A percentile compares a stretch with the other conserved stretches of the same genome.
Conservation (phyloP, 2,329 filamentous ascomycete species). For the Cordyceps militaris region DNA sequence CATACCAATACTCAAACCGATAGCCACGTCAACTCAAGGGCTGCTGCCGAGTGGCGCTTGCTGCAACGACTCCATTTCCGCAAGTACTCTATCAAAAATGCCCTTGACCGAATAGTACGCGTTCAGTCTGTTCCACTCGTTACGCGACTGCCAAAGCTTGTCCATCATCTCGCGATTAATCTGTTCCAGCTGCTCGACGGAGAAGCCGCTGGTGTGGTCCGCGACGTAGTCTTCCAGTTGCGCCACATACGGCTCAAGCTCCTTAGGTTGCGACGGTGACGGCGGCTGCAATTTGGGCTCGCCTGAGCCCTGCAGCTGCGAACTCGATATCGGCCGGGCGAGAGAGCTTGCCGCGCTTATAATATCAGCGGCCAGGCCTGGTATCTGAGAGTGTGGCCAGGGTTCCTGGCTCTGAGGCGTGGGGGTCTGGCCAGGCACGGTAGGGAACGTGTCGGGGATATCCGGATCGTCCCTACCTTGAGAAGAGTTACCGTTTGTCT, state of each 20-base stretch:
- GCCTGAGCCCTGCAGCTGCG: constrained; percentile 15
- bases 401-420: constrained; percentile 43
- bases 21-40: background rate
- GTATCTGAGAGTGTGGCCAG: constrained; percentile 54
- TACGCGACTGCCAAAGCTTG: constrained; percentile 70
- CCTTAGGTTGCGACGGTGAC: constrained; percentile 35
- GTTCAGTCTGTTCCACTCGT: constrained; percentile 75
- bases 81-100: constrained; percentile 69
- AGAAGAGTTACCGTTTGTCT: constrained; percentile 52
- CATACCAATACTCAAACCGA: background rate
- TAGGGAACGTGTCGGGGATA: constrained; percentile 47
- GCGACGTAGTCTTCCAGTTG: constrained; percentile 58
- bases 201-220: constrained; percentile 64
- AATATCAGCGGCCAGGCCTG: constrained; percentile 37
- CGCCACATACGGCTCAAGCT: constrained; percentile 43
- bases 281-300: constrained; percentile 14
- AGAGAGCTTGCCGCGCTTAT: constrained; percentile 20
- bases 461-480: constrained; percentile 29
- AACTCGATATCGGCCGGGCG: constrained; percentile 34
- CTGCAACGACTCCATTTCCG: constrained; percentile 56
- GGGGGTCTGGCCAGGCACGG: constrained; percentile 28
- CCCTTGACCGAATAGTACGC: constrained; percentile 58
- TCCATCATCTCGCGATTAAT: constrained; percentile 89
- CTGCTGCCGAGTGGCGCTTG: constrained; percentile 15
- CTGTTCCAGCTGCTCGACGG: constrained; percentile 91